Conservation (phyloP, 495 filamentous ascomycete species). For the Penicillium mononematosum region DNA sequence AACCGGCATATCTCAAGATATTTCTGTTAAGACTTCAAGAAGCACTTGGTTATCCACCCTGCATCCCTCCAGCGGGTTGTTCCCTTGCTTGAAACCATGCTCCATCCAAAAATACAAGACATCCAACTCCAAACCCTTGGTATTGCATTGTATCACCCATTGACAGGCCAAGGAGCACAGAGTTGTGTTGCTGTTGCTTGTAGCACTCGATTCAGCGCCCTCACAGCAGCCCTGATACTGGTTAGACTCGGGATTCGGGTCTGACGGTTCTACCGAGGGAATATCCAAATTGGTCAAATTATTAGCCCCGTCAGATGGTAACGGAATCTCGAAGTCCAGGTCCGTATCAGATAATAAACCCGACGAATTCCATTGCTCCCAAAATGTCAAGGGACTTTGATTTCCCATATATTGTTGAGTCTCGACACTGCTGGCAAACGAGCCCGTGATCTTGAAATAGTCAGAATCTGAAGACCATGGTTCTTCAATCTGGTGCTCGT, state of each 20-base stretch:
- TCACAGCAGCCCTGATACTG: neutral
- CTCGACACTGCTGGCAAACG: accelerated
- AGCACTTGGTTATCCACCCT: conserved; percentile 5
- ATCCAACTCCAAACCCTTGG: conserved; percentile 2
- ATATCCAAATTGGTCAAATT: too few species aligned
- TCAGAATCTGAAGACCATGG: neutral
- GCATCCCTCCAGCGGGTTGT: conserved; percentile 2
- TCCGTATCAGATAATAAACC: neutral
- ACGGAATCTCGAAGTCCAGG: neutral
- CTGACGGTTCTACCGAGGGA: too few species aligned
- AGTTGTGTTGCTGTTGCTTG: neutral
- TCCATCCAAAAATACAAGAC: conserved; percentile 2
- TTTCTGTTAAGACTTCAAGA: neutral
- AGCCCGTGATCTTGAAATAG: neutral
- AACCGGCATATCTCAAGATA: neutral
- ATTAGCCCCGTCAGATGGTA: neutral
- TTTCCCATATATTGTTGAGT: neutral
- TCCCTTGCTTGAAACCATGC: conserved; percentile 1
- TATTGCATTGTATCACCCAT: conserved; percentile 2
- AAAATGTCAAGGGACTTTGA: neutral
- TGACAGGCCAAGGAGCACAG: neutral
- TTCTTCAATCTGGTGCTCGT: too few species aligned
- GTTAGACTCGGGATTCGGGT: neutral
- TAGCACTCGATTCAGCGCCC: neutral
- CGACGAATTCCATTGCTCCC: neutral